Evolutionary conservation across 1,284 basidiomycete genomes (phyloP).

Genomic region (Taiwanofungus camphoratus): DNA sequence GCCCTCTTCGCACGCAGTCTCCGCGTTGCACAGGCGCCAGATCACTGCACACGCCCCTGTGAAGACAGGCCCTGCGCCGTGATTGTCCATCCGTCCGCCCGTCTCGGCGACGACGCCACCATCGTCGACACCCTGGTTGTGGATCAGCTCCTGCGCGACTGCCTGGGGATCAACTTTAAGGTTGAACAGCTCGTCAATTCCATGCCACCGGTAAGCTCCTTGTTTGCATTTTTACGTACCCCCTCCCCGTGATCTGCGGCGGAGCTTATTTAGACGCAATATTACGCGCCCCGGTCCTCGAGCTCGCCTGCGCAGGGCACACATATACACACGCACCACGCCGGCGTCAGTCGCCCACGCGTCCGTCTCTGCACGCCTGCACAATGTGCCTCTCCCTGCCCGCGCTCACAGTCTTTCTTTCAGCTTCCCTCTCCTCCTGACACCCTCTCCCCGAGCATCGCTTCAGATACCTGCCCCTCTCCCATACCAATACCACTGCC

Average conservation of each 20-base stretch:
- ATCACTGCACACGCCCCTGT: neutral
- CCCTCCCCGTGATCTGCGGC: constrained; percentile 8
- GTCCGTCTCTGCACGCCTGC: neutral
- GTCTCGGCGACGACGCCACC: neutral
- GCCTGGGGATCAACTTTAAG: constrained; percentile 7
- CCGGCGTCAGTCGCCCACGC: constrained; percentile 8
- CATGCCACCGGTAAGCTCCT: constrained; percentile 5
- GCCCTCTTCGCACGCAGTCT: neutral
- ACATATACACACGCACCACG: constrained; percentile 1
- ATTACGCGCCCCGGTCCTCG: constrained; percentile 2
- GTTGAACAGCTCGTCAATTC: constrained; percentile 1
- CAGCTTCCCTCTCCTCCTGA: constrained; percentile 1
- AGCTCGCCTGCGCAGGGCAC: neutral
- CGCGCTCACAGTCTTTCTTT: constrained; percentile 1
- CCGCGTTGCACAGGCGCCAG: too few relatives aligned
- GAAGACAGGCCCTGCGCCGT: neutral
- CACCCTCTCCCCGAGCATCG: neutral
- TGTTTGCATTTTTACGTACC: constrained; percentile 3
- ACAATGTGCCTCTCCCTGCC: neutral
- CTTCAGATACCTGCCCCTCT: neutral
- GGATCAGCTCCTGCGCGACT: constrained; percentile 2
- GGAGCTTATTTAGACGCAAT: constrained; percentile 6
- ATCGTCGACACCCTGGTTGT: neutral
- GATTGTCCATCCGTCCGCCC: constrained; percentile 1
- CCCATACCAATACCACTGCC: constrained; percentile 1